phyloP scores from a whole-genome alignment of 352 stramenopile genomes.

The Pythium brassicae region DNA sequence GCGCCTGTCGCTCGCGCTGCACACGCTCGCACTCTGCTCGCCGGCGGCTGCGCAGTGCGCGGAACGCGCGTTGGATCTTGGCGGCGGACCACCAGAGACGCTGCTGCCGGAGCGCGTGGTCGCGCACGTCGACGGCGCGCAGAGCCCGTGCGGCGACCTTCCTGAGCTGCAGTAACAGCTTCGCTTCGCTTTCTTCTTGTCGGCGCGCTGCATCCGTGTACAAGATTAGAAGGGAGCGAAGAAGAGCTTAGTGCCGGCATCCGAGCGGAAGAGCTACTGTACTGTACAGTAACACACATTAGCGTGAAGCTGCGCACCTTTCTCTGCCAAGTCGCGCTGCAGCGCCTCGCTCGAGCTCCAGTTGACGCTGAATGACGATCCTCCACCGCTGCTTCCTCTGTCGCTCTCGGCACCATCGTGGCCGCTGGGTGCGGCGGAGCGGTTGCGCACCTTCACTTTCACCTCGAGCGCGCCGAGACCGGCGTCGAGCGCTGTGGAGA shows the following conservation, averaged over 20 bases:
- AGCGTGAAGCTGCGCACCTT: constrained; percentile 21
- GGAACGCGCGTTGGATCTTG: constrained; percentile 31
- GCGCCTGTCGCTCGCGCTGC: constrained; percentile 19
- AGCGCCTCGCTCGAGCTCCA: constrained; percentile 55
- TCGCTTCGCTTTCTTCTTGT: constrained; percentile 29
- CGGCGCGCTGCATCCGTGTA: constrained; percentile 15
- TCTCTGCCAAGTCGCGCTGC: constrained; percentile 35
- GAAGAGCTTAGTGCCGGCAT: not conserved
- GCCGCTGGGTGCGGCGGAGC: not conserved
- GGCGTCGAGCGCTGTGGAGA: constrained; percentile 27
- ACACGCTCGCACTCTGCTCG: constrained; percentile 13
- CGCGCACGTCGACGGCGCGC: constrained; percentile 17
- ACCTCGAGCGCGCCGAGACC: constrained; percentile 34
- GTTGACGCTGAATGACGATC: constrained; percentile 35
- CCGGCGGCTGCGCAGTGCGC: constrained; percentile 9
- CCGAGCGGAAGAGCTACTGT: no score
- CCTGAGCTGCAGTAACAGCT: constrained; percentile 28
- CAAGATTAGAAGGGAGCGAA: not conserved
- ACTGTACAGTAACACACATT: not conserved
- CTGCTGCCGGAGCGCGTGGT: constrained; percentile 18
- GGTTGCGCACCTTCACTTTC: constrained; percentile 17
- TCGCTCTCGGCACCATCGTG: not conserved
- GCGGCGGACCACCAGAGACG: constrained; percentile 23
- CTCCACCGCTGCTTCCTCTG: not conserved
- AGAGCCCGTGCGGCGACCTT: constrained; percentile 21